Conservation (phyloP, 345 rosid species). For the Ailanthus altissimus region DNA sequence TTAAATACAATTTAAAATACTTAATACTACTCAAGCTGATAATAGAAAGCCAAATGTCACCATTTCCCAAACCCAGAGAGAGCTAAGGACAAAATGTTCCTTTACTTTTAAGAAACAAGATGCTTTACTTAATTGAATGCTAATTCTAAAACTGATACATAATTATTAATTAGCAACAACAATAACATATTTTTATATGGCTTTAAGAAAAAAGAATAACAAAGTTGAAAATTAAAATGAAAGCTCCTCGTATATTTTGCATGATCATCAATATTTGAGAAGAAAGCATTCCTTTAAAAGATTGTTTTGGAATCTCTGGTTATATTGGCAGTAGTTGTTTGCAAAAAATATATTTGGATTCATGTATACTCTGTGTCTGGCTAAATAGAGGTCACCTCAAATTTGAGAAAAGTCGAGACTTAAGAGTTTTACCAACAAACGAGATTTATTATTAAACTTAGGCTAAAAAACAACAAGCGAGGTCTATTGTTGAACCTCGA, state of each 20-base stretch:
- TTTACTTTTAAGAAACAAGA: slow-evolving; percentile 13
- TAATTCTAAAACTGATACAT: not conserved
- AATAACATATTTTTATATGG: too few relatives aligned
- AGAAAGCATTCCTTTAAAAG: slow-evolving; percentile 79
- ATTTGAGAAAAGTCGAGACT: too few relatives aligned
- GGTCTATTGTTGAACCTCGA: too few relatives aligned
- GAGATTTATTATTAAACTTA: too few relatives aligned
- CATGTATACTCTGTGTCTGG: too few relatives aligned
- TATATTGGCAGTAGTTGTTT: slow-evolving; percentile 76
- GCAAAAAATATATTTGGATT: too few relatives aligned
- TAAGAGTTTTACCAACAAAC: too few relatives aligned
- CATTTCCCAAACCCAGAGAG: not conserved
- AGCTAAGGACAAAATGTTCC: not conserved
- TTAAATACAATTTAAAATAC: too few relatives aligned
- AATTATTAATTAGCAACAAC: not conserved
- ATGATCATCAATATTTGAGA: slow-evolving; percentile 51
- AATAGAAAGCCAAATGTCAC: not conserved
- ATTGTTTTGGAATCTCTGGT: slow-evolving; percentile 58
- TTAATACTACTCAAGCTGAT: too few relatives aligned
- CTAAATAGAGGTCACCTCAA: too few relatives aligned
- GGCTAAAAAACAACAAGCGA: too few relatives aligned
- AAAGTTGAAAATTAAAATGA: not conserved
- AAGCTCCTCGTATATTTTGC: not conserved
- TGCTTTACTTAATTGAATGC: not conserved
- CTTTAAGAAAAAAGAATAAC: not conserved